Evolutionary conservation across 1,139 yeast species (phyloP), one percentile per base, ranked within the genome.

Genomic region (Sugiyamaella novakii): DNA sequence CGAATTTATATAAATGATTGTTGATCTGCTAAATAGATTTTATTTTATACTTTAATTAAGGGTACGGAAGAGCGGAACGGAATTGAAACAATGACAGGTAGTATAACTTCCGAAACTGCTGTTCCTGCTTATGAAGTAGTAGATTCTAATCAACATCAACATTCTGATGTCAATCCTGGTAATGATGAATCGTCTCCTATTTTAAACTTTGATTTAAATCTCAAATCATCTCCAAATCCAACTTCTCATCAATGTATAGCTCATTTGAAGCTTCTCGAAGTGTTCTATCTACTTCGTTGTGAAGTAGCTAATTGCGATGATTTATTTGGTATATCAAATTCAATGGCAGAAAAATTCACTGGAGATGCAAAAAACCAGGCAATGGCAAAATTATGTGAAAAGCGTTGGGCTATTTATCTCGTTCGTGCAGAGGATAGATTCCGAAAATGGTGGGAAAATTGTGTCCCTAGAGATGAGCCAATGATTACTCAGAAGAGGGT

Each of bases 201-300:
- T 6, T 6, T 22, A 6, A 5, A 5, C 8, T 8, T 22, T 22
- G 5, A 5, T 6, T 22, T 22, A 28, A 7, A 7, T 24, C 19
- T 21, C 3, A n/a, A 34, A 6, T 8, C 12, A 3, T 37, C 41
- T 19, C 3, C 27, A 5, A 15, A 15, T 18, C 49, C 49, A 6
- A 34, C 45, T 6, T 17, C 30, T 3, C 45, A 39, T 10, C 39
- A 33, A n/a, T 46, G 49, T 31, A 27, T 65, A 5, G 63, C 67
- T 4, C 75, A 71, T 55, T 60, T 72, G 47, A 70, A 66, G 58
- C 59, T 72, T 24, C 53, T 72, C 21, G 61, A 59, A 38, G 65
- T 70, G 1, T 68, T 72, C 50, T 54, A 53, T 21, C 60, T 54
- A 5, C 59, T 71, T 52, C 65, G 67, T 41, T 34, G 50, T 28